These are phyloP conservation scores for Sophora flavescens DNA, from an alignment of 306 rosid species.

Conservation along the genomic window DNA sequence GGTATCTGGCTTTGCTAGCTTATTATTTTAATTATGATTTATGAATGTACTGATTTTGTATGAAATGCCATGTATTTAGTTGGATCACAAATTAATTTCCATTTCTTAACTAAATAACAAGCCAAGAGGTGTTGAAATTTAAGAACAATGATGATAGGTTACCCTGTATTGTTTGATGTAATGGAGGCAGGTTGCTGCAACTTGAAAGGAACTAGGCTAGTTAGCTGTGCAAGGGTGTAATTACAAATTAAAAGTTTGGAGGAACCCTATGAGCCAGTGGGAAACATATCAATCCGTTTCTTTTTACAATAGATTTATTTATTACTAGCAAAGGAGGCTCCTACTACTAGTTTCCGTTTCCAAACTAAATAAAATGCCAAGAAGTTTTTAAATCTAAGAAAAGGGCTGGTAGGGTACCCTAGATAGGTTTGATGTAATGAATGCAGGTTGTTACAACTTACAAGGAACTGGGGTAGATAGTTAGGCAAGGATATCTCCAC, in stretches of 20 bases:
- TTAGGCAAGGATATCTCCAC: slow-evolving; percentile 1
- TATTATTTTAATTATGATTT: slow-evolving; percentile 11
- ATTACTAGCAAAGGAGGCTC: slow-evolving; percentile 20
- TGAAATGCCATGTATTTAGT: slow-evolving; percentile 18
- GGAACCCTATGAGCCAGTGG: neutral
- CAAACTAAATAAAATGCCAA: slow-evolving; percentile 3
- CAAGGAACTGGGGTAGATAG: neutral
- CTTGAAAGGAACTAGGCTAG: slow-evolving; percentile 30
- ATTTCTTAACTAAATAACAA: slow-evolving; percentile 35
- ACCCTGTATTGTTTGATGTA: slow-evolving; percentile 28
- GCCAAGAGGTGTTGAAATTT: slow-evolving; percentile 19
- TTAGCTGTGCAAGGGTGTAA: slow-evolving; percentile 14
- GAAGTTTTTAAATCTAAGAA: neutral
- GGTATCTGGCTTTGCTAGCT: slow-evolving; percentile 58
- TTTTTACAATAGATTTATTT: neutral
- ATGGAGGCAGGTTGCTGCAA: slow-evolving; percentile 1
- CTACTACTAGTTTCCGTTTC: slow-evolving; percentile 22
- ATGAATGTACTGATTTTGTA: slow-evolving; percentile 34
- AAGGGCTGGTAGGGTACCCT: neutral
- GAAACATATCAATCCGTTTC: slow-evolving; percentile 16
- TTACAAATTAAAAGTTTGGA: slow-evolving; percentile 25
- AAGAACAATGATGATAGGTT: neutral
- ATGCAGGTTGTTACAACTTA: neutral
- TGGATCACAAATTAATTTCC: slow-evolving; percentile 10
- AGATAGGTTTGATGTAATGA: slow-evolving; percentile 27